Base-by-base conservation (phyloP, 495 filamentous ascomycete species). In the Daldinia concentrica region DNA sequence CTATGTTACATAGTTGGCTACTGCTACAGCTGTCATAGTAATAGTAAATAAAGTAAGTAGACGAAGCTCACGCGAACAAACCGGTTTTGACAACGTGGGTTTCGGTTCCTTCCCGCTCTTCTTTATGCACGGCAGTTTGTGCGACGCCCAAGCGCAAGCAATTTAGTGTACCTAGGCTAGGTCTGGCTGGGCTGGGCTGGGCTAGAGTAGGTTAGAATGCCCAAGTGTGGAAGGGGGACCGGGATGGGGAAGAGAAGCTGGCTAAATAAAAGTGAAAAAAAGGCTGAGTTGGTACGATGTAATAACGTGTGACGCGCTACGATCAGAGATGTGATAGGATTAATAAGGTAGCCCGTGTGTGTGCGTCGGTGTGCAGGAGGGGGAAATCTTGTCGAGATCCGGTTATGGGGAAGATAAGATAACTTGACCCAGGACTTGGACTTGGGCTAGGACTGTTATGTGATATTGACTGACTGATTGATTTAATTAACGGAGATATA, bases 61-160 rank as follows among this genome's bases (percentile, higher is more conserved):
- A 36, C 11, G 4, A 24, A 24, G 43, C 19, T 48, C 43, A 48
- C 19, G 19, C 17, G 43, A 22, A 48, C 43, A 48, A 24, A 22
- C 19, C 43, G 22, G 19, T 19, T 48, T 54, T 6, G 26, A 54
- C 2, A 54, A 54, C 50, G 50, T 54, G 50, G 50, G 43, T 32
- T 39, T 62, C 69, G 69, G 69, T 37, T 72, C 69, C 69, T 72
- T 72, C 69, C 69, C 69, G 69, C 54, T 7, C 14, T 62, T 54
- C 52, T 63, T 66, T 41, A 55, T 70, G 68, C 62, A 61, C 56
- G 65, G 58, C 65, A 62, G 24, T 30, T 54, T n/a, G 50, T 54
- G 26, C 50, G 26, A 54, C 50, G 26, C 27, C 45, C 15, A 15
- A 8, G 45, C 22, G 45, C 12, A 41, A 41, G 39, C 6, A 41